A percentile compares a stretch with the other conserved stretches of the same genome.
phyloP scores from a whole-genome alignment of 441 rosid genomes.

The Metrosideros polymorpha region DNA sequence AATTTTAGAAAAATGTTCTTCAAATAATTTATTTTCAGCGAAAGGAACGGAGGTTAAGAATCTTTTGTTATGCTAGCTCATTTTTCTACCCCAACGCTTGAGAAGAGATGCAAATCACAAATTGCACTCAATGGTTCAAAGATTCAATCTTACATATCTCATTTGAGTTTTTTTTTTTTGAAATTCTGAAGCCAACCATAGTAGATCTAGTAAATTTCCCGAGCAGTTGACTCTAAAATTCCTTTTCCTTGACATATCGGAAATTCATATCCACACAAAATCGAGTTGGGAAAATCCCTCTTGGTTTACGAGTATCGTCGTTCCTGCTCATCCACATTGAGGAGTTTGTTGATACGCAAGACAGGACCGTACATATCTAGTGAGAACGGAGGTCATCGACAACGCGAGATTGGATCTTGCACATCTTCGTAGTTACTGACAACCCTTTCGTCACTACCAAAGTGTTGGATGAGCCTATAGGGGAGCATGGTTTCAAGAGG shows the following conservation, averaged over 20 bases:
- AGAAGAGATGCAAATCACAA: not conserved
- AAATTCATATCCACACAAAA: not conserved
- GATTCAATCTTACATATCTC: not conserved
- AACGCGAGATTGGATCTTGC: not conserved
- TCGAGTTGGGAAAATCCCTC: not conserved
- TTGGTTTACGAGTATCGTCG: rapidly evolving
- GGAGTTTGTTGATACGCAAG: not conserved
- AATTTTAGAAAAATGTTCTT: rapidly evolving
- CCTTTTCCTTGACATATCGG: not conserved
- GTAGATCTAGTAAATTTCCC: no score
- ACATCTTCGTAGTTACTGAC: not conserved
- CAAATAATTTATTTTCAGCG: rapidly evolving
- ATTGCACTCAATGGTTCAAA: not conserved
- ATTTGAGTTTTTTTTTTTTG: rapidly evolving
- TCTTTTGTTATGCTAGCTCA: not conserved
- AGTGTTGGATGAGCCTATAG: not conserved
- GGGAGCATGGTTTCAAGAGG: no score
- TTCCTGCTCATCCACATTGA: not conserved
- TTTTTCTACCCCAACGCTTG: not conserved
- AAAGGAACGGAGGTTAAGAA: not conserved
- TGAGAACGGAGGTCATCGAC: not conserved
- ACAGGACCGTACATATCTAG: not conserved
- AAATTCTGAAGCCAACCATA: not conserved
- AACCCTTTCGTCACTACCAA: not conserved
- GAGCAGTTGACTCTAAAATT: no score